Evolutionary conservation across 2,329 filamentous ascomycete species (phyloP).

Genomic region (Aspergillus bombycis): DNA sequence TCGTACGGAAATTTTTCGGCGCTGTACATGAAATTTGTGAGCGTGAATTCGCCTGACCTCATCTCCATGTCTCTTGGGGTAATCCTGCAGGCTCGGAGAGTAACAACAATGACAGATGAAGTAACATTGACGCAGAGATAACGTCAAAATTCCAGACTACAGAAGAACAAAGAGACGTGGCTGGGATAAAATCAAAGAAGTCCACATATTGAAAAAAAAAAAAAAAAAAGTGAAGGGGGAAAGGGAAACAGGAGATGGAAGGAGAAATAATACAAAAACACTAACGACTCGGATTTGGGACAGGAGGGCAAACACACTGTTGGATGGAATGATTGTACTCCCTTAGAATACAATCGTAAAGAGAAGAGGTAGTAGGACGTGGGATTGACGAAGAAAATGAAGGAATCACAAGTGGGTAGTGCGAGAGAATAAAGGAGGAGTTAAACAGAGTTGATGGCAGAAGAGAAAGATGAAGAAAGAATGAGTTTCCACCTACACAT

Average conservation of each 20-base stretch:
- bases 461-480: slow-evolving; percentile 5
- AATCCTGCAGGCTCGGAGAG: neutral
- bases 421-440: slow-evolving; percentile 10
- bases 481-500: slow-evolving; percentile 26
- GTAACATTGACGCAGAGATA: neutral
- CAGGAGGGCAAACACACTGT: neutral
- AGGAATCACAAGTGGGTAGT: slow-evolving; percentile 10
- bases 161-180: neutral
- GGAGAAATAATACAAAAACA: neutral
- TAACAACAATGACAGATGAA: neutral
- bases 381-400: slow-evolving; percentile 14
- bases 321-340: neutral
- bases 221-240: neutral
- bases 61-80: neutral
- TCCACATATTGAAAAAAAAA: neutral
- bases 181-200: neutral
- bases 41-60: slow-evolving; percentile 13
- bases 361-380: slow-evolving; percentile 1
- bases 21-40: slow-evolving; percentile 21
- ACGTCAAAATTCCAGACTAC: neutral
- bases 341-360: neutral
- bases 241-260: slow-evolving; percentile 7
- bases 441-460: neutral
- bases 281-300: neutral
- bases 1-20: slow-evolving; percentile 30